Percentiles rank a stretch among this genome's conserved stretches.
These are phyloP conservation scores for Umbilicaria muhlenbergii DNA, from an alignment of 495 filamentous ascomycete genomes.

Conservation along the genomic window DNA sequence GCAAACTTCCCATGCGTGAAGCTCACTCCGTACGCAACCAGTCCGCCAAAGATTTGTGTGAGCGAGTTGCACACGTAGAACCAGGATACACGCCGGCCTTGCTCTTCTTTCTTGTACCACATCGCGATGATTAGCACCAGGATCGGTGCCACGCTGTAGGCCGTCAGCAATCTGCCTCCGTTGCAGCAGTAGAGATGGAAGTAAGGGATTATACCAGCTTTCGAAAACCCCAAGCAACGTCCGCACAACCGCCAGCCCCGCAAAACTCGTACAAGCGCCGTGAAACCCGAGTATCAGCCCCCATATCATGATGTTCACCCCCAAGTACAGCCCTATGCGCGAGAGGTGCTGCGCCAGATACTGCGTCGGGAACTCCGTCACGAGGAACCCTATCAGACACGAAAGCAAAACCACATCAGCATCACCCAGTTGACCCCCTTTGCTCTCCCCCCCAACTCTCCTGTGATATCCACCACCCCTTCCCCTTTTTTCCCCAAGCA, in stretches of 20 bases:
- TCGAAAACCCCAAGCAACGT: conserved; percentile 55
- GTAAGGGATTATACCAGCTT: conserved; percentile 43
- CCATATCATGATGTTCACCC: conserved; percentile 47
- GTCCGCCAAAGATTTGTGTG: conserved; percentile 33
- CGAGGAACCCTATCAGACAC: conserved; percentile 8
- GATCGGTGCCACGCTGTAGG: conserved; percentile 10
- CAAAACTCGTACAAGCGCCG: conserved; percentile 41
- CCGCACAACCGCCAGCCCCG: conserved; percentile 37
- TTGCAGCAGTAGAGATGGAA: conserved; percentile 2
- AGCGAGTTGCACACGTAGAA: conserved; percentile 28
- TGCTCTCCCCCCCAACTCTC: too few relatives aligned
- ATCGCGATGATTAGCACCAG: conserved; percentile 49
- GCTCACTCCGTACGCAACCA: conserved; percentile 43
- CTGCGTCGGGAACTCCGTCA: conserved; percentile 14
- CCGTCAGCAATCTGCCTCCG: too few relatives aligned
- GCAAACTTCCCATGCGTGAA: conserved; percentile 25
- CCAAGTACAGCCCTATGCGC: conserved; percentile 27
- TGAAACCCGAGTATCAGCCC: conserved; percentile 39
- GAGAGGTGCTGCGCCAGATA: conserved; percentile 11
- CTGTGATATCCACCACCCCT: too few relatives aligned
- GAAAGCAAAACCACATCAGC: not conserved
- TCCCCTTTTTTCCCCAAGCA: too few relatives aligned
- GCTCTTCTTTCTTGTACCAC: conserved; percentile 58
- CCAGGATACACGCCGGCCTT: conserved; percentile 47
- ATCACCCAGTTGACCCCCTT: too few relatives aligned